A percentile compares a stretch with the other conserved stretches of the same genome.
These are phyloP conservation scores for Penicillium crustosum DNA, from an alignment of 2,329 filamentous ascomycete genomes.

Conservation along the genomic window DNA sequence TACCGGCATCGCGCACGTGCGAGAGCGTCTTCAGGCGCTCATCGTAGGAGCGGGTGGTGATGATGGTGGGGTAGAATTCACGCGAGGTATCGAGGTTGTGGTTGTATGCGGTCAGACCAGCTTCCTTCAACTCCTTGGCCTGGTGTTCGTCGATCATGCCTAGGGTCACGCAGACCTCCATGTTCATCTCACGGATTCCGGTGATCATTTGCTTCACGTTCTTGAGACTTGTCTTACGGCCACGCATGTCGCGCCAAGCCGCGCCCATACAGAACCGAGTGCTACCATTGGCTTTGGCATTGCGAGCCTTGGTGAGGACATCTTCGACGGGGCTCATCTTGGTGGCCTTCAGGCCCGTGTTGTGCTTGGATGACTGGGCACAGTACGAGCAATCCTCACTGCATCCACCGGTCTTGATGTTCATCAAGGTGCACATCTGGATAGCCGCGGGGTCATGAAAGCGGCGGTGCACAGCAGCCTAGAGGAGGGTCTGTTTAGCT, in stretches of 20 bases:
- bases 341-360: constrained; percentile 74
- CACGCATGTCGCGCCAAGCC: constrained; percentile 91
- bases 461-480: constrained; percentile 76
- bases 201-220: constrained; percentile 85
- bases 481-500: constrained; percentile 9
- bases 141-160: constrained; percentile 86
- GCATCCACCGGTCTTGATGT: constrained; percentile 93
- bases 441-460: constrained; percentile 83
- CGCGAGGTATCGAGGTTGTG: constrained; percentile 90
- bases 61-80: constrained; percentile 84
- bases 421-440: constrained; percentile 93
- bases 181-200: constrained; percentile 75
- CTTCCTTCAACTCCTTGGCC: constrained; percentile 77
- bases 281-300: constrained; percentile 78
- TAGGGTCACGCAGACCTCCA: constrained; percentile 91
- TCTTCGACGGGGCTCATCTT: constrained; percentile 77
- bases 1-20: constrained; percentile 79
- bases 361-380: constrained; percentile 80
- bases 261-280: constrained; percentile 95
- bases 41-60: constrained; percentile 83
- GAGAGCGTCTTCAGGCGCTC: constrained; percentile 77
- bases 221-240: constrained; percentile 76
- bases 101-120: constrained; percentile 87
- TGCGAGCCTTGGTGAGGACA: constrained; percentile 73
- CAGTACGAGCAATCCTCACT: constrained; percentile 93